phyloP scores from a whole-genome alignment of 2,329 filamentous ascomycete genomes.

The Alternaria consortialis region DNA sequence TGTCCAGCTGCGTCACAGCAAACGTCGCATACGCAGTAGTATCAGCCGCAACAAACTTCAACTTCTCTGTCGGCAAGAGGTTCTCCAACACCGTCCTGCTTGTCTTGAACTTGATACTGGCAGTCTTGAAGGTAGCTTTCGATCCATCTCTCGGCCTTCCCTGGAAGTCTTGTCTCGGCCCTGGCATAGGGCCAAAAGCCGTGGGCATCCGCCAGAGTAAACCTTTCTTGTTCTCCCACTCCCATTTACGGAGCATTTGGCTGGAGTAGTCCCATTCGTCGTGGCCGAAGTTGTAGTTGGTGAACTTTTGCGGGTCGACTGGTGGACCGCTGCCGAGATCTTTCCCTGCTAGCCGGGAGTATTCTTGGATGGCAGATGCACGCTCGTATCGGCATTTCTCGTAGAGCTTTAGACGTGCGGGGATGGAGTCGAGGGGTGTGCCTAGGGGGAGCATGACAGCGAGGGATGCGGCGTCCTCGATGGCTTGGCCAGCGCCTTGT shows the following conservation, averaged over 20 bases:
- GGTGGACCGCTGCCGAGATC: constrained; percentile 54
- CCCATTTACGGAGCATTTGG: constrained; percentile 61
- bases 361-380: constrained; percentile 66
- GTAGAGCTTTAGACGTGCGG: constrained; percentile 67
- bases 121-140: constrained; percentile 48
- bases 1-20: constrained; percentile 50
- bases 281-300: constrained; percentile 64
- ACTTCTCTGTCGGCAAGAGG: constrained; percentile 49
- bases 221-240: constrained; percentile 55
- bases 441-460: constrained; percentile 63
- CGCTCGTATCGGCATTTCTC: constrained; percentile 66
- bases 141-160: constrained; percentile 34
- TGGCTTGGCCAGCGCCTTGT: constrained; percentile 70
- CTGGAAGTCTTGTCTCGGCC: constrained; percentile 47
- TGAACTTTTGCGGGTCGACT: constrained; percentile 51
- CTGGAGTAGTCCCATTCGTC: constrained; percentile 66
- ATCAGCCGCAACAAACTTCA: constrained; percentile 50
- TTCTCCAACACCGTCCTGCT: constrained; percentile 54
- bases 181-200: constrained; percentile 53
- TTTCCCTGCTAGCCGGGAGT: constrained; percentile 62
- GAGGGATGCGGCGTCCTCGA: constrained; percentile 71
- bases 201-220: constrained; percentile 56
- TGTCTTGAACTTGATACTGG: constrained; percentile 53
- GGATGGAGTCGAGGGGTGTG: constrained; percentile 57
- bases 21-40: constrained; percentile 53